phyloP scores from a whole-genome alignment of 208 protist species.

The Porcisia deanei region DNA sequence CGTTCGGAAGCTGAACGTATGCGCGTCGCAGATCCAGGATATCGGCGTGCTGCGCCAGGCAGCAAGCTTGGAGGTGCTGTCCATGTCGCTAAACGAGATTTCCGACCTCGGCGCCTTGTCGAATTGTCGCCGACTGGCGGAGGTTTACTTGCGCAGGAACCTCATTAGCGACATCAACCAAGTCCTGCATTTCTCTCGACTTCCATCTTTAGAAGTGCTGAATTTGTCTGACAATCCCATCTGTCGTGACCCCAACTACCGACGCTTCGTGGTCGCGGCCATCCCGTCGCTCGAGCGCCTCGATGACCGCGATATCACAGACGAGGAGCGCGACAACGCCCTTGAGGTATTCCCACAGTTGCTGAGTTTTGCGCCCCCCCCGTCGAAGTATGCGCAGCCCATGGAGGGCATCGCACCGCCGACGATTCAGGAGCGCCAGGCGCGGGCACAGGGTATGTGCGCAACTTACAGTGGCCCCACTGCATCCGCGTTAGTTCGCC shows the following conservation, averaged over 20 bases:
- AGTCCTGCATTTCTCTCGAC: slow-evolving; percentile 78
- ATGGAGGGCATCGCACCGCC: slow-evolving; percentile 32
- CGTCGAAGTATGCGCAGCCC: slow-evolving; percentile 70
- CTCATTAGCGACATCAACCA: slow-evolving; percentile 86
- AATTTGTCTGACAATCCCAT: slow-evolving; percentile 89
- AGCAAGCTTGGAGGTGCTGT: slow-evolving; percentile 77
- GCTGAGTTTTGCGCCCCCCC: slow-evolving; percentile 65
- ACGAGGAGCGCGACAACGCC: slow-evolving; percentile 66
- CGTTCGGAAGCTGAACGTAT: slow-evolving; percentile 89
- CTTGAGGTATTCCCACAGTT: slow-evolving; percentile 79
- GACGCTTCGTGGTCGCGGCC: slow-evolving; percentile 86
- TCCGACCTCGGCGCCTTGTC: slow-evolving; percentile 71
- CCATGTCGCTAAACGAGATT: slow-evolving; percentile 88
- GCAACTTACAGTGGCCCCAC: neutral
- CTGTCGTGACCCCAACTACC: slow-evolving; percentile 84
- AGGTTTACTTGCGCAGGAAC: slow-evolving; percentile 90
- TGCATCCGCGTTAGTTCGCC: neutral
- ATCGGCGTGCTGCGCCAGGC: slow-evolving; percentile 81
- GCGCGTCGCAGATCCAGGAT: slow-evolving; percentile 76
- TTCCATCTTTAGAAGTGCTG: slow-evolving; percentile 70
- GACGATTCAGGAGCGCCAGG: slow-evolving; percentile 23
- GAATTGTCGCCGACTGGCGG: slow-evolving; percentile 58
- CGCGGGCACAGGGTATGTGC: slow-evolving; percentile 6
- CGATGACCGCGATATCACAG: slow-evolving; percentile 74
- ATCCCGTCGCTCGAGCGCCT: slow-evolving; percentile 67